Conservation (phyloP, 495 filamentous ascomycete genomes). For the Aspergillus bertholletiae region DNA sequence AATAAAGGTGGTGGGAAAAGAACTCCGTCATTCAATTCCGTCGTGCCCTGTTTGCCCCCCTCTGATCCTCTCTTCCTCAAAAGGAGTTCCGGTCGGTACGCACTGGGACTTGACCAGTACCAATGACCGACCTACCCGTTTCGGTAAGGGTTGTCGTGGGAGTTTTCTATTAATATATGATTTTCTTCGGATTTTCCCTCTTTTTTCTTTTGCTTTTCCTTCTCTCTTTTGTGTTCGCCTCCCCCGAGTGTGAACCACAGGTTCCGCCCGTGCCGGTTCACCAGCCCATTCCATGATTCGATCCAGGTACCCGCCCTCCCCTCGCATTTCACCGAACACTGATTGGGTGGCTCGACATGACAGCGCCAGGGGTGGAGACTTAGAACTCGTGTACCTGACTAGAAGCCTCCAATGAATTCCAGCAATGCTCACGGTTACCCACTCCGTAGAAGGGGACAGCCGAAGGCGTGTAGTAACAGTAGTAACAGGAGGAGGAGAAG, state of each 20-base stretch:
- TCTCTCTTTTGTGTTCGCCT: neutral
- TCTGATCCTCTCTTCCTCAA: neutral
- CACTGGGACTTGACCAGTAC: neutral
- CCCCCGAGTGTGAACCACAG: neutral
- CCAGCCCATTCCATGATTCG: slow-evolving; percentile 4
- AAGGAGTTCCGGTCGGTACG: neutral
- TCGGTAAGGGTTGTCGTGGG: neutral
- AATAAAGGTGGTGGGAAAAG: neutral
- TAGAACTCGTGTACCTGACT: slow-evolving; percentile 14
- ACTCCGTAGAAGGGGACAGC: too few species aligned
- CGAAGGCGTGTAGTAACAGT: too few species aligned
- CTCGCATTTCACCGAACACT: neutral
- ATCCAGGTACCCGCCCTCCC: slow-evolving; percentile 15
- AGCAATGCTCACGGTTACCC: neutral
- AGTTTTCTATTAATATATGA: neutral
- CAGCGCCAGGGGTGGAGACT: slow-evolving; percentile 14
- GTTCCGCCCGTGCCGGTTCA: neutral
- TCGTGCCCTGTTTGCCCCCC: neutral
- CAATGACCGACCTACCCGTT: neutral
- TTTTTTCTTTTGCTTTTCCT: neutral
- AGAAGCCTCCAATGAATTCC: neutral
- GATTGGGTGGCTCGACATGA: slow-evolving; percentile 15
- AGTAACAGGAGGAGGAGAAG: too few species aligned
- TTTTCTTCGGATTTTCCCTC: neutral
- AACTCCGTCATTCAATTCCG: neutral